Base-by-base conservation (phyloP, 495 filamentous ascomycete genomes). In the Hypomontagnella monticulosa region DNA sequence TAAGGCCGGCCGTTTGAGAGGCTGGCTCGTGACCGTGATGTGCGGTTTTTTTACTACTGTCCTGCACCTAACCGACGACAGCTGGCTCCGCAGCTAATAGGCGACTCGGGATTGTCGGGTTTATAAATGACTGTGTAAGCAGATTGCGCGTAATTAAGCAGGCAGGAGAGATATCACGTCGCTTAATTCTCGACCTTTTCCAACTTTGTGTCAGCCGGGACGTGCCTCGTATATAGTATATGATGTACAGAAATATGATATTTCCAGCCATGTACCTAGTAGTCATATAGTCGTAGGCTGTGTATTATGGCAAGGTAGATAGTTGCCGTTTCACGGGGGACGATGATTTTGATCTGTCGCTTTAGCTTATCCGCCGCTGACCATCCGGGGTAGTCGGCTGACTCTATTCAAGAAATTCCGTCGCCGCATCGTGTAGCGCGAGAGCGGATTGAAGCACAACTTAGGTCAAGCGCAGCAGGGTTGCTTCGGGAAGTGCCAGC, bases 21-120 rank as follows among this genome's bases (percentile, higher is more conserved):
- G n/a, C 37, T 40, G 20, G 43, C 47, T 55, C 20, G 49, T 62
- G 32, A 46, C 32, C 9, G n/a, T 8, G 50, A 27, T 30, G 12
- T 19, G 20, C 18, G 14, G 8, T 14, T 18, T 15, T 57, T 14
- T 32, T 11, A 11, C 15, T 40, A 27, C 14, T 37, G n/a, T 32
- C 16, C 61, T 63, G 61, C 61, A 63, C 19, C 46, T 63, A 57
- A 30, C 63, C 63, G 57, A 41, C 56, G 56, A 66, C 63, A 66
- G 56, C 57, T 66, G 51, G 27, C 44, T 20, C 23, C 15, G 12
- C 55, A 38, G 42, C 55, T 40, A 59, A 59, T 48, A 49, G 20
- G 30, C 15, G 40, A 9, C 38, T 40, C 33, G 27, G 34, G 16
- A 59, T 41, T 54, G 15, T 30, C 55, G 55, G 50, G 19, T 44